phyloP scores from a whole-genome alignment of 345 rosid species.

The Citrus unshiu region DNA sequence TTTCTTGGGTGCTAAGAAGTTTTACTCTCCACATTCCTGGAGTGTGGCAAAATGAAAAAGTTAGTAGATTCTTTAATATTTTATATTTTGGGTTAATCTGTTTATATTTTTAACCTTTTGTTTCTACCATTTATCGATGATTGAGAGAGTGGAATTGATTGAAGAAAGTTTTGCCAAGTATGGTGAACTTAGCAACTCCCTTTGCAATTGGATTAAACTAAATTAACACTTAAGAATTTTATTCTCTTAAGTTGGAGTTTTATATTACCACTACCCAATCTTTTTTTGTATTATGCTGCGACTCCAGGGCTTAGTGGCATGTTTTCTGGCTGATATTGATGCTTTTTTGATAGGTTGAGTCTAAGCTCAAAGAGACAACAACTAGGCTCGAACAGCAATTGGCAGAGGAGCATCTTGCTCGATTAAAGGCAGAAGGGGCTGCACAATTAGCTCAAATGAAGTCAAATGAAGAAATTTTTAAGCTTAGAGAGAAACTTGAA shows the following conservation, averaged over 20 bases:
- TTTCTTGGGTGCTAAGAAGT: no score
- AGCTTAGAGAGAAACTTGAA: slow-evolving; percentile 71
- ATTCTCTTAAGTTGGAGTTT: neutral
- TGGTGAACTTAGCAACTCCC: neutral
- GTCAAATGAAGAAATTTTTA: slow-evolving; percentile 66
- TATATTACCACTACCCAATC: neutral
- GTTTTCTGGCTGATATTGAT: neutral
- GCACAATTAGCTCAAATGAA: slow-evolving; percentile 52
- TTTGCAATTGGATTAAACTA: neutral
- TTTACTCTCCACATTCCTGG: neutral
- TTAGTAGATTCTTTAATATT: neutral
- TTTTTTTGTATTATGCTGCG: neutral
- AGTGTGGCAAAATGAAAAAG: neutral
- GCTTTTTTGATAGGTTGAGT: slow-evolving; percentile 50
- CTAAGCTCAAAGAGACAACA: neutral
- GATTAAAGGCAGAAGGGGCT: slow-evolving; percentile 60
- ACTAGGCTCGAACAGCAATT: slow-evolving; percentile 66
- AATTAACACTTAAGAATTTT: neutral
- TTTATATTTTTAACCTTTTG: neutral
- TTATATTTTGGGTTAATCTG: neutral
- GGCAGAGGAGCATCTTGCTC: slow-evolving; percentile 77
- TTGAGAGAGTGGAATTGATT: neutral
- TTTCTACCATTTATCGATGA: neutral
- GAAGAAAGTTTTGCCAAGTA: neutral
- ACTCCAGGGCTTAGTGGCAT: neutral